phyloP scores from a whole-genome alignment of 306 rosid species.

The Bauhinia variegata region DNA sequence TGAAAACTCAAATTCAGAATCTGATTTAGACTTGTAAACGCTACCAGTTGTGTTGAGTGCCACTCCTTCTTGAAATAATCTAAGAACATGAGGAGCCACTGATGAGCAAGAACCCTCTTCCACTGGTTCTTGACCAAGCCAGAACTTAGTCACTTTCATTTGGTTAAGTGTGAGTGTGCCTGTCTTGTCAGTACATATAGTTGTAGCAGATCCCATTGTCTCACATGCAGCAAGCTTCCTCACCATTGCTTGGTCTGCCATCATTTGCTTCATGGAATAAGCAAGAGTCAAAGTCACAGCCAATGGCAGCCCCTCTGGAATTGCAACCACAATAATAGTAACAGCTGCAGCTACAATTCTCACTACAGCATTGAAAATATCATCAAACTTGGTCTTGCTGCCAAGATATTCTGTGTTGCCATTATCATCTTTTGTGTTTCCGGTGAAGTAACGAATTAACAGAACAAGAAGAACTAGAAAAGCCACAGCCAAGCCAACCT shows the following conservation, averaged over 20 bases:
- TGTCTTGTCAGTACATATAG: slow-evolving; percentile 52
- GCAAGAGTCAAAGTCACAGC: slow-evolving; percentile 49
- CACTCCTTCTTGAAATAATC: slow-evolving; percentile 41
- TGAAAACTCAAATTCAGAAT: slow-evolving; percentile 37
- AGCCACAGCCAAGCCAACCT: slow-evolving; percentile 44
- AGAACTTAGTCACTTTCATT: slow-evolving; percentile 49
- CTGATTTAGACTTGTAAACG: slow-evolving; percentile 35
- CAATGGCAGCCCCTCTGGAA: slow-evolving; percentile 52
- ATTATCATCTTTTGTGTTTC: slow-evolving; percentile 29
- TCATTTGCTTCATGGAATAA: slow-evolving; percentile 58
- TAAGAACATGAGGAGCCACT: slow-evolving; percentile 4
- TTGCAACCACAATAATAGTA: slow-evolving; percentile 51
- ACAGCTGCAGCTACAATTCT: slow-evolving; percentile 40
- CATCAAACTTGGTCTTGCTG: slow-evolving; percentile 24
- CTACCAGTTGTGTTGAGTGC: slow-evolving; percentile 52
- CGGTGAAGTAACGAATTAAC: slow-evolving; percentile 32
- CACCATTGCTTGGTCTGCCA: slow-evolving; percentile 49
- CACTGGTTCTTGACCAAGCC: slow-evolving; percentile 35
- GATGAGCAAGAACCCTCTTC: slow-evolving; percentile 8
- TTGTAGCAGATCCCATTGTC: slow-evolving; percentile 50
- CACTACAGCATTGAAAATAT: slow-evolving; percentile 24
- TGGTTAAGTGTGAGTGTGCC: slow-evolving; percentile 44
- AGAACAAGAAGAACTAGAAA: slow-evolving; percentile 34
- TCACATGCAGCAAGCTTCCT: slow-evolving; percentile 51
- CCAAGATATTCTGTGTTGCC: slow-evolving; percentile 31